Percentiles rank a stretch among this genome's conserved stretches.
phyloP scores from a whole-genome alignment of 768 basidiomycete genomes.

The Tricholoma sp. region DNA sequence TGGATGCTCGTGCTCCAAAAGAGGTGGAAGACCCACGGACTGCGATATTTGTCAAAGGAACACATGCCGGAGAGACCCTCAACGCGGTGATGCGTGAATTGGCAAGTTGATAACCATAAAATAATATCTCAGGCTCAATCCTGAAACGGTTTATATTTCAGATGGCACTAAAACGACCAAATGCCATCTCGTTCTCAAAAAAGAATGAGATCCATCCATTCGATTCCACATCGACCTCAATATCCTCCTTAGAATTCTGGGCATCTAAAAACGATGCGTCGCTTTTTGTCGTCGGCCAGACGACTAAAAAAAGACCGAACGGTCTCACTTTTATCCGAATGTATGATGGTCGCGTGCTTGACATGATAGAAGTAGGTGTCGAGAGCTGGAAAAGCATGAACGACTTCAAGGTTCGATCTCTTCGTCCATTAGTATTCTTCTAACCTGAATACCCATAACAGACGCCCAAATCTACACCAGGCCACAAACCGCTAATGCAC shows the following conservation, averaged over 20 bases:
- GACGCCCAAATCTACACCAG: slow-evolving; percentile 86
- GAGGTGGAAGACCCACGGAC: slow-evolving; percentile 85
- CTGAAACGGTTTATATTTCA: slow-evolving; percentile 23
- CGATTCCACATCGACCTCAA: slow-evolving; percentile 54
- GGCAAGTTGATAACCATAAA: slow-evolving; percentile 40
- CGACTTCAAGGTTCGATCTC: slow-evolving; percentile 68
- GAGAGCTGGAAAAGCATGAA: slow-evolving; percentile 75
- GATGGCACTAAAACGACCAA: slow-evolving; percentile 92
- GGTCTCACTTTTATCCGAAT: slow-evolving; percentile 81
- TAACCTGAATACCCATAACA: slow-evolving; percentile 23
- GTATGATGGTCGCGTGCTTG: slow-evolving; percentile 81
- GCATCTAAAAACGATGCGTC: slow-evolving; percentile 89
- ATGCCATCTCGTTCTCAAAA: slow-evolving; percentile 90
- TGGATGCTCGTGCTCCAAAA: slow-evolving; percentile 84
- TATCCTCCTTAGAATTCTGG: slow-evolving; percentile 85
- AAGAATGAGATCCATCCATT: slow-evolving; percentile 92
- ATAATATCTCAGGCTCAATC: no score
- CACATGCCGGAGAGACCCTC: slow-evolving; percentile 77
- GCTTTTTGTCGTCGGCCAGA: slow-evolving; percentile 85
- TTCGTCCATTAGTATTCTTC: neutral
- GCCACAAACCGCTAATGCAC: slow-evolving; percentile 89
- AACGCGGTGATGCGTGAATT: slow-evolving; percentile 84
- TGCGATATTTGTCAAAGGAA: slow-evolving; percentile 86
- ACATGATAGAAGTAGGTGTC: slow-evolving; percentile 94
- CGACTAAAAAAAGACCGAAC: slow-evolving; percentile 91